Conservation (phyloP, 768 basidiomycete genomes). For the Leccinum olivaceopallidum region DNA sequence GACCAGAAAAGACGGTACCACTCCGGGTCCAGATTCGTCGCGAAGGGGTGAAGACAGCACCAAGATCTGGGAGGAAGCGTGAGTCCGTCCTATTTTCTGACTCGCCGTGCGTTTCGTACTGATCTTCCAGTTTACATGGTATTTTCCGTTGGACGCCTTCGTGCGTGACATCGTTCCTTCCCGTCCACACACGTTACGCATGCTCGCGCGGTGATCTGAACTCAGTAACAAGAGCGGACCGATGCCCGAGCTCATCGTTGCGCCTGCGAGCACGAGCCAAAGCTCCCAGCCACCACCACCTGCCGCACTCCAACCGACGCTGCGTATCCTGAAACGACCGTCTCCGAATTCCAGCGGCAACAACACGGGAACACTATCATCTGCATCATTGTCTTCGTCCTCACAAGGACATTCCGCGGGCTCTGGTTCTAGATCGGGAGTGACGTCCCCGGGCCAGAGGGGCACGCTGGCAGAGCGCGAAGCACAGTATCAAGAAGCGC, state of each 20-base stretch:
- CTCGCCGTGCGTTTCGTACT: conserved; percentile 8
- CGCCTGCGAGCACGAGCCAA: conserved; percentile 39
- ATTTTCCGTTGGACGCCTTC: neutral
- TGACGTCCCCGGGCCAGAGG: conserved; percentile 22
- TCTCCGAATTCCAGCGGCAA: conserved; percentile 23
- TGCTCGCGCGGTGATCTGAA: neutral
- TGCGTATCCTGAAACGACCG: conserved; percentile 77
- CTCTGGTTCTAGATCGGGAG: conserved; percentile 4
- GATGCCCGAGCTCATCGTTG: conserved; percentile 65
- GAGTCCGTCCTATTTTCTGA: conserved; percentile 31
- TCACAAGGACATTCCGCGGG: conserved; percentile 12
- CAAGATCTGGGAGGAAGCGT: conserved; percentile 74
- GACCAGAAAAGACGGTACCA: neutral
- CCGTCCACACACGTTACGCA: neutral
- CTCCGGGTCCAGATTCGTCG: neutral
- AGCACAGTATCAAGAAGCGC: conserved; percentile 70
- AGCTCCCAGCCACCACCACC: conserved; percentile 50
- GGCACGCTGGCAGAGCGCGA: conserved; percentile 61
- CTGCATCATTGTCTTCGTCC: conserved; percentile 17
- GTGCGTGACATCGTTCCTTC: neutral
- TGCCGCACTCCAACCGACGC: conserved; percentile 57
- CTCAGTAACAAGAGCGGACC: conserved; percentile 58
- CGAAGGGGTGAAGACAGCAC: conserved; percentile 36
- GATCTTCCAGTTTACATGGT: conserved; percentile 13
- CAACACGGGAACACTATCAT: neutral